phyloP scores from a whole-genome alignment of 2,329 filamentous ascomycete species.

The Penicillium janthinellum region DNA sequence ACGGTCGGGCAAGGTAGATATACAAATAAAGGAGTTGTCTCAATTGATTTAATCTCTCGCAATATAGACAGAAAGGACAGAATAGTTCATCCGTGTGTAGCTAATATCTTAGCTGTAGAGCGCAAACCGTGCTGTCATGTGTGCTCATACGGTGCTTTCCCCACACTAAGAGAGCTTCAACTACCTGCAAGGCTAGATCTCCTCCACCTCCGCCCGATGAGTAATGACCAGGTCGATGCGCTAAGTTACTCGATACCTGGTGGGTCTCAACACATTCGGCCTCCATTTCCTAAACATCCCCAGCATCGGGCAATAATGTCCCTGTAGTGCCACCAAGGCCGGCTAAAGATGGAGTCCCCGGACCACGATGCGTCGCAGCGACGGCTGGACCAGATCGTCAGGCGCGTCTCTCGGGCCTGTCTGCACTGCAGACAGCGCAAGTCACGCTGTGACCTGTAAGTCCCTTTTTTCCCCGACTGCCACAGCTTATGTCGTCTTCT shows the following conservation, averaged over 20 bases:
- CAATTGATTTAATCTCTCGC: too few species aligned
- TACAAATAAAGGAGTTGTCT: too few species aligned
- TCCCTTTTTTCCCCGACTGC: conserved; percentile 13
- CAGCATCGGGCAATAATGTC: conserved; percentile 10
- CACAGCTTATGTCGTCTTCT: background rate
- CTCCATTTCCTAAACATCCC: conserved; percentile 10
- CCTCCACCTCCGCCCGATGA: conserved; percentile 10
- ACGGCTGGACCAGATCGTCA: conserved; percentile 39
- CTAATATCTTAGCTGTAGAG: background rate
- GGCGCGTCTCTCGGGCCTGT: conserved; percentile 52
- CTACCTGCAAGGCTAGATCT: background rate
- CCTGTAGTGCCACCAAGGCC: conserved; percentile 9
- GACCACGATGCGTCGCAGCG: conserved; percentile 10
- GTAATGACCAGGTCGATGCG: conserved; percentile 11
- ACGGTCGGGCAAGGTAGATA: background rate
- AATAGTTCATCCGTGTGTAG: too few species aligned
- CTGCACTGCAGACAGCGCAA: conserved; percentile 54
- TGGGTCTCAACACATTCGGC: conserved; percentile 14
- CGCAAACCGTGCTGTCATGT: background rate
- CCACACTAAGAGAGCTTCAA: conserved; percentile 1
- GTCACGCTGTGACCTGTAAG: conserved; percentile 56
- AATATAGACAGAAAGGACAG: too few species aligned
- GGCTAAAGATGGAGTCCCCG: conserved; percentile 22
- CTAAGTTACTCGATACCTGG: background rate
- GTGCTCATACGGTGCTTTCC: background rate